Percentiles rank a stretch among this genome's conserved stretches.
Conservation (phyloP, 441 rosid species). For the Biscutella laevigata region DNA sequence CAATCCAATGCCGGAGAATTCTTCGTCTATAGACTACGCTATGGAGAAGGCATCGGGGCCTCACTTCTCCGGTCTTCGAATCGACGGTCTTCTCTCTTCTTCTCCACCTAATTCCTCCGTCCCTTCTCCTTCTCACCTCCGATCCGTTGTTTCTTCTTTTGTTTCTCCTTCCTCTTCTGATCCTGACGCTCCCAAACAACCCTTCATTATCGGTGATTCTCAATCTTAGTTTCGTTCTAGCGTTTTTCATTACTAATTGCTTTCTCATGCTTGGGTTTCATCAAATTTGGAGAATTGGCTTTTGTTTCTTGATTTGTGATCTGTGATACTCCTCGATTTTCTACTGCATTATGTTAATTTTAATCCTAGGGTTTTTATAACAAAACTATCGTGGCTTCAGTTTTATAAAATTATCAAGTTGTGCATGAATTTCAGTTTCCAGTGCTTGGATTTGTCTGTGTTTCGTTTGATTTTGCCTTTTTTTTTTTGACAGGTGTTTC, state of each 20-base stretch:
- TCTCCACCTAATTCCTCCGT: constrained; percentile 33
- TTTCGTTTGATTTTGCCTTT: neutral
- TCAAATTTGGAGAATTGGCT: neutral
- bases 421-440: neutral
- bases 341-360: neutral
- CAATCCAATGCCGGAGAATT: constrained; percentile 41
- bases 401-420: neutral
- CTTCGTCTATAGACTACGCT: constrained; percentile 55
- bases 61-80: constrained; percentile 92
- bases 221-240: neutral
- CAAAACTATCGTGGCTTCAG: neutral
- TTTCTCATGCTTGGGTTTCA: neutral
- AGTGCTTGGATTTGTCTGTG: neutral
- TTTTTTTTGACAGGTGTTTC: constrained; percentile 81
- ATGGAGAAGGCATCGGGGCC: constrained; percentile 98
- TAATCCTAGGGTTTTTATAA: neutral
- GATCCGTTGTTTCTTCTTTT: constrained; percentile 18
- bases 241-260: neutral
- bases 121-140: constrained; percentile 28
- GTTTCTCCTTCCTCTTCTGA: constrained; percentile 23
- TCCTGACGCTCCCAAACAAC: constrained; percentile 49
- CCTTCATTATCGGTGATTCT: constrained; percentile 71
- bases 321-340: neutral
- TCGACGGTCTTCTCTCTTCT: constrained; percentile 57
- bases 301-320: neutral